Conservation (phyloP, 345 rosid genomes). For the Conringia planisiliqua region DNA sequence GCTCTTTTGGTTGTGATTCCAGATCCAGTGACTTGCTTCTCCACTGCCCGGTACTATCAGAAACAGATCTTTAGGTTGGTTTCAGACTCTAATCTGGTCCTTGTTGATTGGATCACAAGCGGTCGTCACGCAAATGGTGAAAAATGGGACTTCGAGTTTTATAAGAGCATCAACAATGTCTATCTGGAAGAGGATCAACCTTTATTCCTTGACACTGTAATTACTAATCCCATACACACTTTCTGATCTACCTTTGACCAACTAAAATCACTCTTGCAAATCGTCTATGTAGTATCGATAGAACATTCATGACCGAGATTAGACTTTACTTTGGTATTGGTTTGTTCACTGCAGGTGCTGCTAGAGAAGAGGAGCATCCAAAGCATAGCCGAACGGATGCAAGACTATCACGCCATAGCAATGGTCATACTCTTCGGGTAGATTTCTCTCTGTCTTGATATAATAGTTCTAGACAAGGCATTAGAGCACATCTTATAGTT, state of each 20-base stretch:
- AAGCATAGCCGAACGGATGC: constrained; percentile 60
- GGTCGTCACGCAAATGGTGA: constrained; percentile 92
- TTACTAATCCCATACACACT: not conserved
- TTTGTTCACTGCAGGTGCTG: constrained; percentile 47
- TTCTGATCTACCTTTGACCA: not conserved
- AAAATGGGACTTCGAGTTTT: constrained; percentile 82
- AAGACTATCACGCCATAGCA: constrained; percentile 71
- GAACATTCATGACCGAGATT: not conserved
- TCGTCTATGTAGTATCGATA: not conserved
- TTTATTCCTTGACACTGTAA: constrained; percentile 77
- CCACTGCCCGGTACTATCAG: constrained; percentile 81
- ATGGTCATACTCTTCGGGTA: constrained; percentile 87
- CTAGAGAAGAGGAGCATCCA: constrained; percentile 54
- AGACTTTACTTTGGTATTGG: not conserved
- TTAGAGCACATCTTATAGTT: not conserved
- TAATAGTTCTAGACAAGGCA: not conserved
- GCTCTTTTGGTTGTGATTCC: constrained; percentile 74
- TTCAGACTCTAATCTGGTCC: constrained; percentile 63
- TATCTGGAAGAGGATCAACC: constrained; percentile 54
- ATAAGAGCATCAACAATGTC: constrained; percentile 79
- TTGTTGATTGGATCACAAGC: constrained; percentile 95
- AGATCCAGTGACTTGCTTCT: constrained; percentile 92
- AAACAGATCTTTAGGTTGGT: constrained; percentile 70
- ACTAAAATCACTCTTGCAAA: not conserved
- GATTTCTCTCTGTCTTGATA: not conserved